Conservation (phyloP, 257 asterid species). For the Przewalskia tangutica region DNA sequence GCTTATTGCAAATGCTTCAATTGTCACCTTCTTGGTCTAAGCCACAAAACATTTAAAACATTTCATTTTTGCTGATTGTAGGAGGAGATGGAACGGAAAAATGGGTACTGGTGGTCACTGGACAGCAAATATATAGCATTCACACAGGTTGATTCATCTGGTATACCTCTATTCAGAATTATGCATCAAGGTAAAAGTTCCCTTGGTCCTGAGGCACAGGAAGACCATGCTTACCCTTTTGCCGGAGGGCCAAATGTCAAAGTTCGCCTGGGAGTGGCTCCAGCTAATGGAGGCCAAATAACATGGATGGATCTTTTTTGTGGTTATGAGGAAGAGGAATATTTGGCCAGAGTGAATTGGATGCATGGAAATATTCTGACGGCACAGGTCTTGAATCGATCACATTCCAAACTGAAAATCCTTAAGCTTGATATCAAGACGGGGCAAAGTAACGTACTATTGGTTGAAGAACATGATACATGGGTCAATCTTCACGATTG, state of each 20-base stretch:
- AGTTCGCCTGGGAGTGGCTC: constrained; percentile 71
- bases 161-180: constrained; percentile 68
- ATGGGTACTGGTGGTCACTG: constrained; percentile 96
- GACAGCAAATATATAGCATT: constrained; percentile 85
- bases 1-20: too few species aligned
- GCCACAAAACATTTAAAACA: not conserved
- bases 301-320: constrained; percentile 87
- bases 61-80: constrained; percentile 20
- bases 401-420: constrained; percentile 65
- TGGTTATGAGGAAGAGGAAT: constrained; percentile 60
- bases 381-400: constrained; percentile 76
- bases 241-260: constrained; percentile 72
- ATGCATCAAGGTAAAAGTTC: constrained; percentile 88
- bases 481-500: constrained; percentile 91
- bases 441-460: constrained; percentile 49
- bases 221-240: constrained; percentile 94
- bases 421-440: constrained; percentile 70
- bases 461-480: constrained; percentile 67
- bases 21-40: not conserved
- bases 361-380: constrained; percentile 73
- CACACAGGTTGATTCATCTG: constrained; percentile 68
- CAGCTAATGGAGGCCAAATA: constrained; percentile 55
- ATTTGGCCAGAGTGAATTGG: constrained; percentile 85
- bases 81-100: constrained; percentile 98
- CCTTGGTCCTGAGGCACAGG: constrained; percentile 73